These are phyloP conservation scores for Strobilomyces confusus DNA, from an alignment of 768 basidiomycete species.

Conservation along the genomic window DNA sequence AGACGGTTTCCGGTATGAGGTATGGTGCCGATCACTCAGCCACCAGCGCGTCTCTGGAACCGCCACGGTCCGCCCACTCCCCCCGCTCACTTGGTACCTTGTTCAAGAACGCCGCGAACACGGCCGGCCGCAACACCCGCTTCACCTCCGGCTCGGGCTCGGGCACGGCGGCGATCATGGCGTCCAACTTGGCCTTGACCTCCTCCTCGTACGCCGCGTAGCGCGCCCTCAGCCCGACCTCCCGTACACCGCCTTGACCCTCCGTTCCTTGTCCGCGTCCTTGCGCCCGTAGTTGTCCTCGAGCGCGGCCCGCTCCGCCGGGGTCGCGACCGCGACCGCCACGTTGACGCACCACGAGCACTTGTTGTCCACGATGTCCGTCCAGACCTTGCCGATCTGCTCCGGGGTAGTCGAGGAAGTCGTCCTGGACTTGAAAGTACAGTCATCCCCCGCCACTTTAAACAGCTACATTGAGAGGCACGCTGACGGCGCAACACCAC, in stretches of 20 bases:
- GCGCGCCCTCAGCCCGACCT: constrained; percentile 55
- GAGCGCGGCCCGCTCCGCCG: constrained; percentile 55
- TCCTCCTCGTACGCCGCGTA: constrained; percentile 80
- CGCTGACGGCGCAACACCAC: no score
- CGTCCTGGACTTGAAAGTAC: constrained; percentile 99
- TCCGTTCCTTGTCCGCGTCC: constrained; percentile 42
- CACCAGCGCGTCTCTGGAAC: no score
- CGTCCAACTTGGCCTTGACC: constrained; percentile 61
- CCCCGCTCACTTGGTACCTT: constrained; percentile 78
- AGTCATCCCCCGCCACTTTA: no score
- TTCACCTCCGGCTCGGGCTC: constrained; percentile 45
- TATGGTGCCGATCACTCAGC: no score
- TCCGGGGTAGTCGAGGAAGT: constrained; percentile 95
- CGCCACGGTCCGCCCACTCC: no score
- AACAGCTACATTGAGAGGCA: no score
- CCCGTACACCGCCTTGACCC: constrained; percentile 69
- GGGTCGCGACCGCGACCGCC: constrained; percentile 57
- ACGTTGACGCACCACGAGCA: constrained; percentile 96
- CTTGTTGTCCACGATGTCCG: constrained; percentile 98
- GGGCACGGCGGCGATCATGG: constrained; percentile 68
- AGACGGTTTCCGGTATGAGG: no score
- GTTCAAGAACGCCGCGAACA: constrained; percentile 81
- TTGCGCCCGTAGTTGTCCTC: constrained; percentile 68
- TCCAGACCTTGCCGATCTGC: constrained; percentile 93
- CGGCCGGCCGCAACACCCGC: constrained; percentile 52